Base-by-base conservation (phyloP, 371 early-diverging fungal species). In the Fennellomyces sp. region DNA sequence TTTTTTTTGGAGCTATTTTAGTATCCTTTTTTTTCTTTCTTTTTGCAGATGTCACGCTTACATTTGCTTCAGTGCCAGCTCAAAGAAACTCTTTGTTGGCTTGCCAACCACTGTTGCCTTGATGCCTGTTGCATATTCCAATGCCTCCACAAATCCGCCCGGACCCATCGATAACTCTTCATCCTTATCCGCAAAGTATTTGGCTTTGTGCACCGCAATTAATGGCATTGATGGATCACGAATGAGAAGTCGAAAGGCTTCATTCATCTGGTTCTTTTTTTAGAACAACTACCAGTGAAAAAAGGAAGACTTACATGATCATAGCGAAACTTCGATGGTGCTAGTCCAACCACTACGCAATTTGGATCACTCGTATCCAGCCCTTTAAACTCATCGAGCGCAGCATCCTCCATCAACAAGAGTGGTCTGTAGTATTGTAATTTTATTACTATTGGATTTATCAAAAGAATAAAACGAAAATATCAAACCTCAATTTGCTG, bases 261-360 rank as follows among this genome's bases (percentile, higher is more conserved):
- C 72, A 58, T 88, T 89, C 65, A 91, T 58, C 83, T 86, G 2
- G n/a, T 26, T 25, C 28, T 19, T 41, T 29, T 15, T 36, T 42
- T 48, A 6, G 15, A n/a, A n/a, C n/a, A n/a, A n/a, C n/a, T n/a
- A 4, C 13, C 13, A 39, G 5, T 39, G 13, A 19, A 39, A n/a
- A 11, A 39, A 39, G 13, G 39, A 39, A 39, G 28, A 30, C 28
- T 38, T 82, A 89, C 87, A 63, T 71, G 74, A 8, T 77, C 81
- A 66, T 94, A 95, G 30, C 88, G 68, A 51, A 95, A 90, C 60
- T 76, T 78, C 3, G 88, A 83, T 5, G 93, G 94, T 0, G 92
- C 88, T 31, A 94, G 73, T 2, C 95, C 95, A 7, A 94, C 70
- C 3, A 95, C 91, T 3, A 95, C 93, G n/a, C 86, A 83, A 61